Evolutionary conservation across 768 basidiomycete species (phyloP).

Genomic region (Phaffia tasmanica): DNA sequence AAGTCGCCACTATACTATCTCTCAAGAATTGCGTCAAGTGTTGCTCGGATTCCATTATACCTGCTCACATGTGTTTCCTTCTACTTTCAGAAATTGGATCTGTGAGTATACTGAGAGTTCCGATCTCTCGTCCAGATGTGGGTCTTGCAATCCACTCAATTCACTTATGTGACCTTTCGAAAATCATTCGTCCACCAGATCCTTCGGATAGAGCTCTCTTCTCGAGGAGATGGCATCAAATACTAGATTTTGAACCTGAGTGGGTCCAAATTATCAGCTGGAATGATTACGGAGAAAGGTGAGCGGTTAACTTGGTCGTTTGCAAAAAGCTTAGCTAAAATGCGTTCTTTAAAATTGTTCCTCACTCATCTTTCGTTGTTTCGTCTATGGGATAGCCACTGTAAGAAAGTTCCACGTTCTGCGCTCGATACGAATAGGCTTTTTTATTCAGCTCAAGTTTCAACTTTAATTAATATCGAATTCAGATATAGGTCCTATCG

Average conservation of each 20-base stretch:
- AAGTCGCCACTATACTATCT: not conserved
- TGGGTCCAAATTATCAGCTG: slow-evolving; percentile 38
- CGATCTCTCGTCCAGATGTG: not conserved
- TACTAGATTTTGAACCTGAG: slow-evolving; percentile 30
- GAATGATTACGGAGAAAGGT: slow-evolving; percentile 39
- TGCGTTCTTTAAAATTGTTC: not conserved
- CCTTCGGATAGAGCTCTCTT: slow-evolving; percentile 37
- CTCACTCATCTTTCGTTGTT: not conserved
- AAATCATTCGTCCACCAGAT: slow-evolving; percentile 23
- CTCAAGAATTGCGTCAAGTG: no score
- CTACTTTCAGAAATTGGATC: slow-evolving; percentile 35
- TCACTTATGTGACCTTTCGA: not conserved
- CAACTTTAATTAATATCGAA: no score
- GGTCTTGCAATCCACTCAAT: not conserved
- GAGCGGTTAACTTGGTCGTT: slow-evolving; percentile 14
- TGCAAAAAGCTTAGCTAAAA: no score
- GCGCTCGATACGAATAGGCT: not conserved
- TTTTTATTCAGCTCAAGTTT: not conserved
- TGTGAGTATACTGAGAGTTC: slow-evolving; percentile 27
- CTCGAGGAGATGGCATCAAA: slow-evolving; percentile 32
- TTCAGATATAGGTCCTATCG: slow-evolving; percentile 33
- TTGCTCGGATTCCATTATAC: not conserved
- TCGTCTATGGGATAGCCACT: not conserved
- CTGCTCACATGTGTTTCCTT: not conserved
- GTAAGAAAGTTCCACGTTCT: not conserved